Conservation (phyloP, 192 early-diverging fungal species). For the Podila epicladia region DNA sequence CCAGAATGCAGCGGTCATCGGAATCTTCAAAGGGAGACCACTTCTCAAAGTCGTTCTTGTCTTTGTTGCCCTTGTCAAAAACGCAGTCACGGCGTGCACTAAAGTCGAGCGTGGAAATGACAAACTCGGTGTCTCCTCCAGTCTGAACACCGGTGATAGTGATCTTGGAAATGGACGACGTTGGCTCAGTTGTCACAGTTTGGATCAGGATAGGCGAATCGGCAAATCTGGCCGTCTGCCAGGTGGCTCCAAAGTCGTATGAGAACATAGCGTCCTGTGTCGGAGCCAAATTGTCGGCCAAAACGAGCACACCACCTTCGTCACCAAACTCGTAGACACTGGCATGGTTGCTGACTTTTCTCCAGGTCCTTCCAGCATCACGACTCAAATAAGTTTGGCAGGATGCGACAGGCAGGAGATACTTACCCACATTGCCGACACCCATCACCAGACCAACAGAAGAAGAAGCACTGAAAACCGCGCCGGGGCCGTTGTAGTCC, state of each 20-base stretch:
- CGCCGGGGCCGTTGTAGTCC: slow-evolving; percentile 65
- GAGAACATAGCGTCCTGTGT: slow-evolving; percentile 77
- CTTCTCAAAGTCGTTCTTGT: slow-evolving; percentile 87
- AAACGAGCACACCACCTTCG: slow-evolving; percentile 85
- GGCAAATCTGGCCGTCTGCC: slow-evolving; percentile 71
- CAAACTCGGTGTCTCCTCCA: slow-evolving; percentile 19
- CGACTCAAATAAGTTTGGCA: slow-evolving; percentile 82
- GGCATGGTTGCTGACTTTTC: slow-evolving; percentile 70
- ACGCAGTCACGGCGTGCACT: slow-evolving; percentile 56
- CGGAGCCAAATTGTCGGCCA: slow-evolving; percentile 77
- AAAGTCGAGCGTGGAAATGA: slow-evolving; percentile 48
- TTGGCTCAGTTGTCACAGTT: slow-evolving; percentile 70
- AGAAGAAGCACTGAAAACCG: slow-evolving; percentile 72
- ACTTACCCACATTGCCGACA: slow-evolving; percentile 87
- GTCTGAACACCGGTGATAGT: slow-evolving; percentile 69
- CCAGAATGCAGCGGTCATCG: slow-evolving; percentile 71
- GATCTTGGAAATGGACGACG: slow-evolving; percentile 75
- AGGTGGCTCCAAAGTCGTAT: slow-evolving; percentile 82
- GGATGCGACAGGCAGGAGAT: slow-evolving; percentile 66
- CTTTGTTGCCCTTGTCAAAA: slow-evolving; percentile 57
- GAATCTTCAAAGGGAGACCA: slow-evolving; percentile 82
- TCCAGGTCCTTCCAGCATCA: slow-evolving; percentile 91
- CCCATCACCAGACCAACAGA: slow-evolving; percentile 89
- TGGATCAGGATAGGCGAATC: slow-evolving; percentile 68
- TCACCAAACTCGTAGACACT: slow-evolving; percentile 90